Conservation (phyloP, 768 basidiomycete species). For the Lactarius indigo region DNA sequence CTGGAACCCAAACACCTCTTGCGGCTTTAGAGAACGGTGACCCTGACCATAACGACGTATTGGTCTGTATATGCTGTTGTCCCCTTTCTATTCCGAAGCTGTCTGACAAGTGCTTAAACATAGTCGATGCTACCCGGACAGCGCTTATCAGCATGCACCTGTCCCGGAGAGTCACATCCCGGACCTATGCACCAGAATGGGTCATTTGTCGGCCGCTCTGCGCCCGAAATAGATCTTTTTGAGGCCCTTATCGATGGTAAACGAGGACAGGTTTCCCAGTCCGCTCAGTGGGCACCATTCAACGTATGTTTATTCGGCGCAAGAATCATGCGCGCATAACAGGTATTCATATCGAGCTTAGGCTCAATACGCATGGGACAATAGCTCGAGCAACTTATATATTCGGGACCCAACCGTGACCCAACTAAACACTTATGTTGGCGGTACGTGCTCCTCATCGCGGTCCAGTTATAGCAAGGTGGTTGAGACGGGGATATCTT, state of each 20-base stretch:
- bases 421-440: slow-evolving; percentile 59
- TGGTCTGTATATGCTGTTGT: slow-evolving; percentile 59
- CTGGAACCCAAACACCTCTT: slow-evolving; percentile 62
- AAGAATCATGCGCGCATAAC: neutral
- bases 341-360: slow-evolving; percentile 44
- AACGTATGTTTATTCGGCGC: slow-evolving; percentile 7
- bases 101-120: neutral
- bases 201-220: slow-evolving; percentile 68
- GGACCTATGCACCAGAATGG: slow-evolving; percentile 79
- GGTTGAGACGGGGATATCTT: neutral
- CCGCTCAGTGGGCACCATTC: slow-evolving; percentile 72
- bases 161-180: slow-evolving; percentile 79
- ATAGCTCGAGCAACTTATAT: slow-evolving; percentile 54
- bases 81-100: slow-evolving; percentile 39
- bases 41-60: slow-evolving; percentile 35
- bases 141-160: slow-evolving; percentile 84
- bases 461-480: neutral
- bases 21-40: slow-evolving; percentile 64
- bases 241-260: slow-evolving; percentile 66
- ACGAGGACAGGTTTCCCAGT: slow-evolving; percentile 71
- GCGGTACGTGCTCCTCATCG: slow-evolving; percentile 42
- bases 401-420: slow-evolving; percentile 55
- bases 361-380: slow-evolving; percentile 63
- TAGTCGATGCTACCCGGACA: slow-evolving; percentile 77
- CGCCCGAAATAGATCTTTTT: slow-evolving; percentile 89